Evolutionary conservation across 768 basidiomycete genomes (phyloP), one percentile per base, ranked within the genome.

Genomic region (Porpolomopsis calyptriformis): DNA sequence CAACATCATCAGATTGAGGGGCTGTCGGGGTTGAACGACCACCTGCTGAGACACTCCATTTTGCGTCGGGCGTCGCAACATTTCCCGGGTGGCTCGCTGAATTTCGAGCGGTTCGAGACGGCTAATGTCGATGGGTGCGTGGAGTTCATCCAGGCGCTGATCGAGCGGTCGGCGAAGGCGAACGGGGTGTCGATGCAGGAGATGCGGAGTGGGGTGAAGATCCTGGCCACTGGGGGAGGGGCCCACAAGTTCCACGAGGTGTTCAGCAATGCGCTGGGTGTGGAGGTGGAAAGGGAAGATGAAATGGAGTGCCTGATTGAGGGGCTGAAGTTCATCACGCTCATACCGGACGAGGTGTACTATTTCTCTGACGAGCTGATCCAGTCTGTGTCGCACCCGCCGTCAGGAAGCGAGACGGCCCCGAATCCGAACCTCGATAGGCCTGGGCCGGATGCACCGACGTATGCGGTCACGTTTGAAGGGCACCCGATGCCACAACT

Each of bases 231-330:
- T 0, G 96, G 96, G 14, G 96, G 96, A 14, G 96, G 96, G 29
- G 94, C 94, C 34, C 91, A 96, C 72, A 82, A 78, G 58, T 98
- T 93, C 67, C 82, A 93, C 63, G 84, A 87, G 55, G 67, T 86
- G 43, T 84, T 99, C 62, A 71, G 71, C 42, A 68, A 69, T 18
- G 77, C 77, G 52, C 68, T 97, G 11, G 78, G 72, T 22, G 88
- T 98, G 42, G 90, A 93, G 58, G 90, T 97, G 35, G 69, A 71
- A 50, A 66, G 84, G 47, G 94, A 98, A 64, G 96, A 98, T 61
- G 96, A 99, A 74, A 98, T 99, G 96, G 94, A 90, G 67, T 97
- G 96, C 57, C 66, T 98, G 59, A 98, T 97, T 53, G 84, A 90
- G 55, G 96, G 96, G 23, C 72, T 99, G 60, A 86, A 89, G 64